phyloP scores from a whole-genome alignment of 2,329 filamentous ascomycete genomes.

The Clonostachys rhizophaga region DNA sequence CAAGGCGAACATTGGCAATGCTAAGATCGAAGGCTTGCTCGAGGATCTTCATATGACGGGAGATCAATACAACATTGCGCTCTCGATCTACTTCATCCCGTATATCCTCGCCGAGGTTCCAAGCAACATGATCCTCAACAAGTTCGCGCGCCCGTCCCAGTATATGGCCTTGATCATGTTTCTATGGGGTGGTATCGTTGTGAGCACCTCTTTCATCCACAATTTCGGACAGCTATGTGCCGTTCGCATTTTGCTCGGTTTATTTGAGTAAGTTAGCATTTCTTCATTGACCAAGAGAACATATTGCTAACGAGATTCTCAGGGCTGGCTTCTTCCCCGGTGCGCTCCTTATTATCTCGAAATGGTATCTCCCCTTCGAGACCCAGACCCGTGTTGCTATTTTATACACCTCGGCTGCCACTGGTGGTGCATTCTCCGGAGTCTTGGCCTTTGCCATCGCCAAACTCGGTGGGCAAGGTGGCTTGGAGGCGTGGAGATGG shows the following conservation, averaged over 20 bases:
- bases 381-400: constrained; percentile 56
- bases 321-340: constrained; percentile 60
- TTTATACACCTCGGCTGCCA: constrained; percentile 77
- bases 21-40: constrained; percentile 16
- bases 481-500: constrained; percentile 57
- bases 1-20: constrained; percentile 11
- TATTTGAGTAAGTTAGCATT: constrained; percentile 42
- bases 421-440: constrained; percentile 74
- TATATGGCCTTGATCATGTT: constrained; percentile 64
- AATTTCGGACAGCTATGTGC: constrained; percentile 40
- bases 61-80: constrained; percentile 57
- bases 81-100: constrained; percentile 20
- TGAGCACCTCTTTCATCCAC: constrained; percentile 44
- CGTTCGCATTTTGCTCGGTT: constrained; percentile 53
- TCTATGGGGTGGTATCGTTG: constrained; percentile 37
- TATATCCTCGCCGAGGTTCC: constrained; percentile 57
- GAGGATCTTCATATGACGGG: constrained; percentile 28
- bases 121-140: constrained; percentile 62
- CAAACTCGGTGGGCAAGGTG: constrained; percentile 63
- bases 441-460: constrained; percentile 66
- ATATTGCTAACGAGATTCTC: not conserved
- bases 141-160: constrained; percentile 50
- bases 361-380: constrained; percentile 57
- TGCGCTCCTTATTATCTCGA: constrained; percentile 52
- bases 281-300: not conserved